Percentiles rank a stretch among this genome's conserved stretches.
phyloP scores from a whole-genome alignment of 2,329 filamentous ascomycete genomes.

The Talaromyces sp. region DNA sequence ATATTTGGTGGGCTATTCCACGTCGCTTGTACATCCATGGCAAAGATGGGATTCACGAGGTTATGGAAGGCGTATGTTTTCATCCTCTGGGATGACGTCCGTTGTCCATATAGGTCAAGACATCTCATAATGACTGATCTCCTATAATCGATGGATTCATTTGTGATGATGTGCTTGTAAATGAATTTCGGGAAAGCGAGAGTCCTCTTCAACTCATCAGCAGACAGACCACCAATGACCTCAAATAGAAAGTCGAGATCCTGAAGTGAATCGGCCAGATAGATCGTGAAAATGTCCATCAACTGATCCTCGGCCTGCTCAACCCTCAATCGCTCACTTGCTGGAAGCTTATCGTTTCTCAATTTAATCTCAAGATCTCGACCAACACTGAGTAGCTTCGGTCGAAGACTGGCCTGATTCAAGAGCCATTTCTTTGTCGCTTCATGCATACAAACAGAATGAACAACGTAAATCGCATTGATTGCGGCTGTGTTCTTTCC shows the following conservation, averaged over 20 bases:
- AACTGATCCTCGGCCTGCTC: constrained; percentile 88
- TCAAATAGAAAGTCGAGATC: constrained; percentile 83
- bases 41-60: constrained; percentile 91
- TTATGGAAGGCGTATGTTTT: constrained; percentile 92
- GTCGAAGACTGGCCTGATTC: constrained; percentile 57
- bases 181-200: constrained; percentile 78
- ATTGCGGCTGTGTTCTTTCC: constrained; percentile 75
- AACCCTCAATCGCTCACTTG: constrained; percentile 74
- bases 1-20: constrained; percentile 62
- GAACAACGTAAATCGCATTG: constrained; percentile 82
- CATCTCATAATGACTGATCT: constrained; percentile 78
- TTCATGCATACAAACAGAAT: constrained; percentile 70
- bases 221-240: constrained; percentile 78
- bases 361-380: constrained; percentile 77
- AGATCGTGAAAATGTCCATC: constrained; percentile 79
- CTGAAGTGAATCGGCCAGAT: constrained; percentile 70
- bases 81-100: constrained; percentile 76
- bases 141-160: constrained; percentile 81
- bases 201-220: constrained; percentile 75
- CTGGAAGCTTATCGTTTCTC: constrained; percentile 66
- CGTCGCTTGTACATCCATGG: constrained; percentile 89
- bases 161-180: constrained; percentile 79
- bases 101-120: constrained; percentile 80
- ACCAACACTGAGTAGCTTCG: constrained; percentile 61
- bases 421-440: constrained; percentile 66